Base-by-base conservation (phyloP, 768 basidiomycete species). In the Candolleomyces efflorescens region DNA sequence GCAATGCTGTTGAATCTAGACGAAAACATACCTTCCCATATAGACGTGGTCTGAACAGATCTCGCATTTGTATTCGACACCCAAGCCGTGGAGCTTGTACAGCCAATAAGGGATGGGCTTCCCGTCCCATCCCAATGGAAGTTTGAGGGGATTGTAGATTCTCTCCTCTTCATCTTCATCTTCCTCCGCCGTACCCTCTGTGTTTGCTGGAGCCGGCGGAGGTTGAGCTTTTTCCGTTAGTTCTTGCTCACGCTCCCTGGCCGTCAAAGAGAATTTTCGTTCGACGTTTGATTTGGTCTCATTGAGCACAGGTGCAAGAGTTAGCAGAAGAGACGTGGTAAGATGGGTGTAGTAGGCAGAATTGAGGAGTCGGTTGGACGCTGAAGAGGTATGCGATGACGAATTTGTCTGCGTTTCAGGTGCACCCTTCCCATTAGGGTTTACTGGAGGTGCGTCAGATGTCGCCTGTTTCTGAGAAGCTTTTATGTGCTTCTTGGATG, bases 21-120 rank as follows among this genome's bases (percentile, higher is more conserved):
- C 41, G 43, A 9, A 55, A 45, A 63, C 83, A 57, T 63, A 89
- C 91, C 92, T 83, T 65, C 95, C 95, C 93, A 96, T 95, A 71
- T 98, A 98, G 10, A 94, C 90, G 69, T 90, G 90, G 69, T 95
- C 95, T 13, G 92, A 94, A 69, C 96, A 98, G 64, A 99, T 96
- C 75, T 98, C 96, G 65, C 97, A 99, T 56, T 87, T 84, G 71
- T 98, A 99, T 71, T 96, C 93, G 26, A 97, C 94, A n/a, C 97
- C 97, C 38, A 98, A 79, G 9, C 97, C 97, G 68, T 99, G 97
- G 38, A 99, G 75, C 73, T 98, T 98, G 77, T 95, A 99, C 54
- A 99, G 65, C 95, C 95, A 98, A 68, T 96, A 98, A 36, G 97
- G 97, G 66, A 99, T 99, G 18, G 97, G 97, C 68, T 98, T 98